These are phyloP conservation scores for Phytophthora parvispora DNA, from an alignment of 352 stramenopile species.

Conservation along the genomic window DNA sequence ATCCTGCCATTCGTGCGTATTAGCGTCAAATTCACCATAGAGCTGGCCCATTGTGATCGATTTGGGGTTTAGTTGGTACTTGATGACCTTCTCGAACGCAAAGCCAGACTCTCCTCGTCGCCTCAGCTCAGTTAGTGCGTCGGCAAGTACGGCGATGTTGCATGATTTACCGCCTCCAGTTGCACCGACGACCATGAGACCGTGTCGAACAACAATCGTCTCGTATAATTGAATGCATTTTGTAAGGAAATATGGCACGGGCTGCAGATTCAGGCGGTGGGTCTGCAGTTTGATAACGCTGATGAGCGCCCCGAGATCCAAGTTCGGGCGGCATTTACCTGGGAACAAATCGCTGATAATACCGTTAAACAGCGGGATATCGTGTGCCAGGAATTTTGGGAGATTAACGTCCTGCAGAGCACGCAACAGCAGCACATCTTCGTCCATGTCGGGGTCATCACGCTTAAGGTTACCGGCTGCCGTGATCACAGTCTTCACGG, in stretches of 20 bases:
- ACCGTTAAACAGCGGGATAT: constrained; percentile 97
- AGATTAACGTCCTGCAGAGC: constrained; percentile 97
- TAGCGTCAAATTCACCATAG: constrained; percentile 96
- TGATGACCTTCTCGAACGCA: constrained; percentile 91
- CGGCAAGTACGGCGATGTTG: constrained; percentile 93
- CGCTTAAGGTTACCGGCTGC: constrained; percentile 93
- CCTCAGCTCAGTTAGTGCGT: constrained; percentile 92
- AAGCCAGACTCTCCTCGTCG: constrained; percentile 80
- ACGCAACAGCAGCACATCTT: constrained; percentile 94
- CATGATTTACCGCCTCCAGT: constrained; percentile 93
- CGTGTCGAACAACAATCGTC: constrained; percentile 95
- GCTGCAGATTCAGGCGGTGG: constrained; percentile 85
- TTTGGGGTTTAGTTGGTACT: constrained; percentile 96
- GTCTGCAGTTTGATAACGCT: constrained; percentile 93
- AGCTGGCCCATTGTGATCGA: constrained; percentile 96
- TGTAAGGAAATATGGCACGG: constrained; percentile 93
- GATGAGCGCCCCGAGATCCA: constrained; percentile 90
- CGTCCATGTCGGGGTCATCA: constrained; percentile 92
- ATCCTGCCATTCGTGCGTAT: constrained; percentile 97
- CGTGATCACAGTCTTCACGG: constrained; percentile 92
- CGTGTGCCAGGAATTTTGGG: constrained; percentile 96
- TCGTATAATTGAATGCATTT: constrained; percentile 97
- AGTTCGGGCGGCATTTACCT: constrained; percentile 87
- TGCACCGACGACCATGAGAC: constrained; percentile 96
- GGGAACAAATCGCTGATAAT: constrained; percentile 97